phyloP scores from a whole-genome alignment of 2,329 filamentous ascomycete genomes.

The Delphinella strobiligena region DNA sequence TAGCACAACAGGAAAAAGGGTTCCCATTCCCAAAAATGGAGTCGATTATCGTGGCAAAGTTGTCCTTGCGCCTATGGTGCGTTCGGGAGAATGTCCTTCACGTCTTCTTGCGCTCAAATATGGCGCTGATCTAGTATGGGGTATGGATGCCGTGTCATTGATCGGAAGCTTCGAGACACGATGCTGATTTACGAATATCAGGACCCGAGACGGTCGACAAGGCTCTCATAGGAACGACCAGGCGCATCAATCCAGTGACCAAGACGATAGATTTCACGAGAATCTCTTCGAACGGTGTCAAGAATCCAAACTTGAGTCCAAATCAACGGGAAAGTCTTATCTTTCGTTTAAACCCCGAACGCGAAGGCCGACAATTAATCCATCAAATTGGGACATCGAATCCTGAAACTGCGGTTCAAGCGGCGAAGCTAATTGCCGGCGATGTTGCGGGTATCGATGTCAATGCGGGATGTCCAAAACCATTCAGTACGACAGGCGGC shows the following conservation, averaged over 20 bases:
- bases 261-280: constrained; percentile 78
- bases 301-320: constrained; percentile 34
- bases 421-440: constrained; percentile 68
- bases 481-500: constrained; percentile 83
- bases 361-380: constrained; percentile 64
- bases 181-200: constrained; percentile 20
- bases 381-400: constrained; percentile 88
- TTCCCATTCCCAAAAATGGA: constrained; percentile 75
- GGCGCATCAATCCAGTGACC: constrained; percentile 63
- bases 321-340: constrained; percentile 52
- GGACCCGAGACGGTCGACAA: constrained; percentile 90
- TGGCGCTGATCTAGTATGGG: constrained; percentile 94
- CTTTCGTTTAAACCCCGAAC: constrained; percentile 68
- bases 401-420: constrained; percentile 70
- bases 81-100: constrained; percentile 89
- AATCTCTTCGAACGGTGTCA: constrained; percentile 56
- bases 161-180: neutral
- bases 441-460: constrained; percentile 94
- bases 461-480: constrained; percentile 96
- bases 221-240: constrained; percentile 76
- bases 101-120: constrained; percentile 84
- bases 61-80: constrained; percentile 94
- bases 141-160: constrained; percentile 33
- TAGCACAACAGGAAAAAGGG: constrained; percentile 35
- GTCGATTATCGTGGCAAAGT: constrained; percentile 91